phyloP scores from a whole-genome alignment of 2,329 filamentous ascomycete genomes.

The Penicillium sp. region DNA sequence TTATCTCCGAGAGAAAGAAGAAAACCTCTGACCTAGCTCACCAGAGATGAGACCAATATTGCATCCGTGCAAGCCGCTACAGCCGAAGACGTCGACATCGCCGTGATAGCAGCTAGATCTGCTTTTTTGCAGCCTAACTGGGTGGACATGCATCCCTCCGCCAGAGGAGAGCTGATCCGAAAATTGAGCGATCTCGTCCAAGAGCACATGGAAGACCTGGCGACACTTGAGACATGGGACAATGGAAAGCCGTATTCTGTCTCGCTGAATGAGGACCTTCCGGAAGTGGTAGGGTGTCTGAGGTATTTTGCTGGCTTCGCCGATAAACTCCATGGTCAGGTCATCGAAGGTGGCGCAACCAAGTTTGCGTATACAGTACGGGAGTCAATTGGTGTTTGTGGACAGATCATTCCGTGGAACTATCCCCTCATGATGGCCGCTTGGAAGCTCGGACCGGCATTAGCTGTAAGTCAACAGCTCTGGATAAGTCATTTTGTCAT shows the following conservation, averaged over 20 bases:
- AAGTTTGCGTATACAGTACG: slow-evolving; percentile 7
- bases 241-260: slow-evolving; percentile 2
- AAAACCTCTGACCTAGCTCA: too few species aligned
- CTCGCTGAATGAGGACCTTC: slow-evolving; percentile 2
- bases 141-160: too few species aligned
- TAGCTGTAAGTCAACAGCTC: background rate
- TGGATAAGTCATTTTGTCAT: too few species aligned
- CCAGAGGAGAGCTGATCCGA: too few species aligned
- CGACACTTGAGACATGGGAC: slow-evolving; percentile 4
- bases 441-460: slow-evolving; percentile 7
- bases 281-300: slow-evolving; percentile 10
- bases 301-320: slow-evolving; percentile 84
- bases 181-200: too few species aligned
- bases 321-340: slow-evolving; percentile 94
- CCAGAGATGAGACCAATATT: too few species aligned
- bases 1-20: too few species aligned
- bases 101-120: too few species aligned
- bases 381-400: slow-evolving; percentile 2
- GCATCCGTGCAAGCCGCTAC: too few species aligned
- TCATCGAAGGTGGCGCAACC: slow-evolving; percentile 49
- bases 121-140: too few species aligned
- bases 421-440: slow-evolving; percentile 7
- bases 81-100: too few species aligned
- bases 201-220: background rate
- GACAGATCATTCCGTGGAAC: slow-evolving; percentile 10